These are phyloP conservation scores for Starmerella gropengiesseri DNA, from an alignment of 805 yeast genomes.

Conservation along the genomic window DNA sequence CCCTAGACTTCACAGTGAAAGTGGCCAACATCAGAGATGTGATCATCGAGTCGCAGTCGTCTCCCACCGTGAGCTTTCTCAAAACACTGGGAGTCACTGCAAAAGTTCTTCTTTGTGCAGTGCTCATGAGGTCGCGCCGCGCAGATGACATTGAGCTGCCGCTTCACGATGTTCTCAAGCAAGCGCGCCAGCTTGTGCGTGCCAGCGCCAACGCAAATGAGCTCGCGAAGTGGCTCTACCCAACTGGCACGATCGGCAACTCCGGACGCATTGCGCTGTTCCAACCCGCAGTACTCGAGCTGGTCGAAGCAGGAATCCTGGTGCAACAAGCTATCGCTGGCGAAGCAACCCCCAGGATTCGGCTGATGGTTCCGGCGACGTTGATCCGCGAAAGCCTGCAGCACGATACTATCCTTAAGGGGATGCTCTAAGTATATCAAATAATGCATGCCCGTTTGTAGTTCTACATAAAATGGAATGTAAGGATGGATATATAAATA, in stretches of 20 bases:
- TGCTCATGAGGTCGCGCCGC: conserved; percentile 53
- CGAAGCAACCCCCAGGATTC: conserved; percentile 54
- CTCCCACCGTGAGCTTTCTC: conserved; percentile 57
- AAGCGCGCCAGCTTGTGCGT: conserved; percentile 46
- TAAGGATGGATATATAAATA: background rate
- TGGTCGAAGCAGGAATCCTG: conserved; percentile 69
- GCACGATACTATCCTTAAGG: conserved; percentile 40
- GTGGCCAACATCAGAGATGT: conserved; percentile 60
- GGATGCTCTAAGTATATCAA: conserved; percentile 24
- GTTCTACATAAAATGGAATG: background rate
- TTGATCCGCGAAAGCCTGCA: conserved; percentile 53
- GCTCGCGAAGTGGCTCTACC: conserved; percentile 20
- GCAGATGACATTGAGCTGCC: conserved; percentile 60
- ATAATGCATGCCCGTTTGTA: background rate
- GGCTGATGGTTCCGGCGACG: conserved; percentile 59
- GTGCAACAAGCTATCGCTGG: conserved; percentile 56
- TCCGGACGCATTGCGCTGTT: conserved; percentile 47
- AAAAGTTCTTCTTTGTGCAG: conserved; percentile 61
- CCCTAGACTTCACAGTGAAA: conserved; percentile 35
- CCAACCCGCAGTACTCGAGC: conserved; percentile 49
- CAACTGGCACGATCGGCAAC: conserved; percentile 23
- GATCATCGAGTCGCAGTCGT: conserved; percentile 61
- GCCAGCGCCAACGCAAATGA: conserved; percentile 30
- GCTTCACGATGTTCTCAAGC: conserved; percentile 71
- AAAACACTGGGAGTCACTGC: conserved; percentile 51